Evolutionary conservation across 2,329 filamentous ascomycete species (phyloP), one percentile per base, ranked within the genome.

Genomic region (Hypoxylon sp.): DNA sequence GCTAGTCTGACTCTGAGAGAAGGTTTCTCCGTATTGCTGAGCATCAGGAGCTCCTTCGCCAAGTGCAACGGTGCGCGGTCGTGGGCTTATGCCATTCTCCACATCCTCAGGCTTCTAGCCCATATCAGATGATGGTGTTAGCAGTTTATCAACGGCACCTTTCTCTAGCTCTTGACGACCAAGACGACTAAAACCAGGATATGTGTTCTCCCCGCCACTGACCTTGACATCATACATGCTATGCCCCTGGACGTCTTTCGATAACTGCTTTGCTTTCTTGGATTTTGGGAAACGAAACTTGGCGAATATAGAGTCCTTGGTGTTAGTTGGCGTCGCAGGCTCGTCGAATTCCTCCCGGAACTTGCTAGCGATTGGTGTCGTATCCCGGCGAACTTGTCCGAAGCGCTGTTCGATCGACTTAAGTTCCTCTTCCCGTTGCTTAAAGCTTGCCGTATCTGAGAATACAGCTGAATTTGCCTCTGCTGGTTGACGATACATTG

Each of bases 301-400:
- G 4, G 76, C 73, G 36, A 81, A 72, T 30, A 83, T 68, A 11
- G 80, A 81, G 9, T 65, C 71, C 50, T 73, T 75, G 5, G 63
- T 63, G 6, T 43, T 65, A 28, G 30, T 57, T 21, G 64, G 58
- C 13, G 63, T 28, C 46, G 63, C 69, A 5, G 69, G 48, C 4
- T 72, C 70, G 14, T 78, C 71, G 53, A 83, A 79, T 4, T 82
- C 77, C 63, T 85, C 82, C 9, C 72, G 76, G 69, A 84, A 85
- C 19, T 76, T 81, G 67, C 80, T 83, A 49, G 68, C 68, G 1
- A 80, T 63, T 10, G 74, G 75, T n/a, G 67, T 58, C 1, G 72
- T 72, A 2, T 77, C 77, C 28, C 74, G 78, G 2, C 75, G 75
- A 4, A 76, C 73, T n/a, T 79, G 71, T 11, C 77, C 76, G 56